Evolutionary conservation across 768 basidiomycete genomes (phyloP).

Genomic region (Cystofilobasidium capitatum): DNA sequence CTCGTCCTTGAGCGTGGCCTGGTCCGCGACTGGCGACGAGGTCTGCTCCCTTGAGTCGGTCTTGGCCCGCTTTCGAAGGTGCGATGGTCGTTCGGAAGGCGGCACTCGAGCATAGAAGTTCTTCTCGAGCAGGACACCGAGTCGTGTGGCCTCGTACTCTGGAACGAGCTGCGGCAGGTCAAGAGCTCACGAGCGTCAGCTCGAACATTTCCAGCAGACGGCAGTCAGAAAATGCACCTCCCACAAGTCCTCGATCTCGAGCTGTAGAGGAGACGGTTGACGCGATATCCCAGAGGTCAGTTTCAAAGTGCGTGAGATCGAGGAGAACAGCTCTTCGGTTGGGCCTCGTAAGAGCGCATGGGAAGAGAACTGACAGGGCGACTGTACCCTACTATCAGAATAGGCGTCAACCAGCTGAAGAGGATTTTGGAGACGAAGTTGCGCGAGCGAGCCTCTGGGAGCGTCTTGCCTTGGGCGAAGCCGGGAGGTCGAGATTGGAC

Average conservation of each 20-base stretch:
- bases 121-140: slow-evolving; percentile 44
- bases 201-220: not conserved
- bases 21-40: not conserved
- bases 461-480: slow-evolving; percentile 3
- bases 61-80: not conserved
- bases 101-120: slow-evolving; percentile 50
- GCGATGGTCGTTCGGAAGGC: slow-evolving; percentile 44
- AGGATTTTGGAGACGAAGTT: not conserved
- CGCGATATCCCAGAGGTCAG: no score
- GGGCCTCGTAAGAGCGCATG: not conserved
- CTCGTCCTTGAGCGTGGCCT: not conserved
- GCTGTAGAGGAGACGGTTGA: not conserved
- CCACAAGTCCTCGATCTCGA: slow-evolving; percentile 11
- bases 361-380: not conserved
- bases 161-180: slow-evolving; percentile 46
- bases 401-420: slow-evolving; percentile 41
- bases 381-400: slow-evolving; percentile 43
- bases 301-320: no score
- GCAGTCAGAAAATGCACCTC: slow-evolving; percentile 1
- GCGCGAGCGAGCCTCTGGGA: not conserved
- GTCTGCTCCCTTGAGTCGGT: not conserved
- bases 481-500: not conserved
- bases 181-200: slow-evolving; percentile 42
- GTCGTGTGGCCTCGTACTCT: slow-evolving; percentile 38
- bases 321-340: no score